Evolutionary conservation across 768 basidiomycete species (phyloP), one percentile per base, ranked within the genome.

Genomic region (Lyophyllum semitale): DNA sequence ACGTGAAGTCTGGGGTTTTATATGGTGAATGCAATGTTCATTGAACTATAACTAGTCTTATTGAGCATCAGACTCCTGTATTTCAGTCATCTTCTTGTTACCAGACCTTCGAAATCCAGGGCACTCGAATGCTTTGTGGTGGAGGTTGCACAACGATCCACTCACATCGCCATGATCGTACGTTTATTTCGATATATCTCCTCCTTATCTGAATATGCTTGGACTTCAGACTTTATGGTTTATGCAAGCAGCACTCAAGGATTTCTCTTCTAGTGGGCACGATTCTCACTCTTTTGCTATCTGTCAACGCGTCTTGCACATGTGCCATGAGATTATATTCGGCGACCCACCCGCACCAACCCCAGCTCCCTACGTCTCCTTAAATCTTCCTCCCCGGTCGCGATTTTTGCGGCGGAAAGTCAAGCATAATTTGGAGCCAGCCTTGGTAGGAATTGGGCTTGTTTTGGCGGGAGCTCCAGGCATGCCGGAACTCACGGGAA

Each of bases 281-380:
- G 81, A 84, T 45, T 87, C 93, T 2, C 82, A 75, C 40, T 92
- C 94, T 0, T 98, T 98, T 72, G 75, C 84, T 45, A 89, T 96
- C 54, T 98, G 97, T 70, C 93, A 95, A 71, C 85, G 96, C 57
- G 84, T 95, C 35, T 75, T 98, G 55, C 91, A 91, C 68, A 83
- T 83, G 68, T 95, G 95, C 66, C 95, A 98, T 72, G 90, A 95
- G 73, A 95, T 98, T 70, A 96, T 99, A 64, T 99, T 97, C 68
- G 86, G 86, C 44, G 93, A 98, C 70, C 77, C 89, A 30, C 85
- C 94, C 11, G 75, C 84, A 22, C 82, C 87, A 8, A 73, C 80
- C 11, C 71, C 79, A 9, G 77, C 84, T 3, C 90, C 93, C 1
- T 95, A 95, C 67, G 75, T 83, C 13, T 77, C 80, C 8, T 69